These are phyloP conservation scores for Hyphodiscus hymeniophilus DNA, from an alignment of 495 filamentous ascomycete species.

Conservation along the genomic window DNA sequence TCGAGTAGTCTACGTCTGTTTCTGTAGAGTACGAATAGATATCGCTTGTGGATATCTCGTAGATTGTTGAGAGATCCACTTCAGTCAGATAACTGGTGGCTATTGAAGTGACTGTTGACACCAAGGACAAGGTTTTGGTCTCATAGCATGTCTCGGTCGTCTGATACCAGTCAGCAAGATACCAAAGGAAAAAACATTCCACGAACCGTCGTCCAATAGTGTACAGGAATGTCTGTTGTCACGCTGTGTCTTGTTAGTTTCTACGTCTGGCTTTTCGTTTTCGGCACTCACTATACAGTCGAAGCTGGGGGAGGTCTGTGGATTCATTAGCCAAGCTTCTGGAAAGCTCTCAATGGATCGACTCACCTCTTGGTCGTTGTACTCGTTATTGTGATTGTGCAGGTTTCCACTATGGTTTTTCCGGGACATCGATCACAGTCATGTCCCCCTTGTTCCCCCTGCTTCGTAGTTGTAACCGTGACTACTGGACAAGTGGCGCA, in stretches of 20 bases:
- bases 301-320: background rate
- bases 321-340: background rate
- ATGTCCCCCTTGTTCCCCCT: too few relatives aligned
- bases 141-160: background rate
- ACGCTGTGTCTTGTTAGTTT: conserved; percentile 5
- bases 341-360: background rate
- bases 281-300: background rate
- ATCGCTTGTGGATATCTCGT: too few relatives aligned
- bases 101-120: background rate
- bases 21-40: too few relatives aligned
- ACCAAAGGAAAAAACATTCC: background rate
- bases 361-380: background rate
- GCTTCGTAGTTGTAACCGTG: too few relatives aligned
- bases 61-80: too few relatives aligned
- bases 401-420: conserved; percentile 2
- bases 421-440: too few relatives aligned
- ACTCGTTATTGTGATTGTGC: background rate
- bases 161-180: background rate
- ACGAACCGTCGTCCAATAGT: background rate
- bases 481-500: too few relatives aligned
- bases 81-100: too few relatives aligned
- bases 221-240: conserved; percentile 1
- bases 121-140: too few relatives aligned
- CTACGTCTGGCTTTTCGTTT: background rate
- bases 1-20: background rate